These are phyloP conservation scores for Globisporangium okanoganense DNA, from an alignment of 352 stramenopile species.

Conservation along the genomic window DNA sequence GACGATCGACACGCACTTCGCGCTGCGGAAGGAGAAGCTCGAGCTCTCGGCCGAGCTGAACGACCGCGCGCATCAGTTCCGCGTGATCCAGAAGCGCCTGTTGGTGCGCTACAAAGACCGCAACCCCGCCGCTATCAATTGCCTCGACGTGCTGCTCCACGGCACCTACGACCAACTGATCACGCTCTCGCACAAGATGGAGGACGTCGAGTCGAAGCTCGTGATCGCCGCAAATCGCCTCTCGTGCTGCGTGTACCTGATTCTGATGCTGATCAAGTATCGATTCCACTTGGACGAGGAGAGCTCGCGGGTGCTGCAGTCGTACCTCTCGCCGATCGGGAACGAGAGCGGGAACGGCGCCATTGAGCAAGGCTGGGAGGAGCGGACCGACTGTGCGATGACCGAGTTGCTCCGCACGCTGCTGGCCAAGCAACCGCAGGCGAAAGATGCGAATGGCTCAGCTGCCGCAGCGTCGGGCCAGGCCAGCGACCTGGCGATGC, in stretches of 20 bases:
- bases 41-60: slow-evolving; percentile 72
- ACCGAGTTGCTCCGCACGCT: slow-evolving; percentile 82
- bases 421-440: slow-evolving; percentile 56
- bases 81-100: slow-evolving; percentile 88
- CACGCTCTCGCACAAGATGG: slow-evolving; percentile 64
- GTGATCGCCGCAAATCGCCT: slow-evolving; percentile 53
- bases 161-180: slow-evolving; percentile 86
- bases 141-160: slow-evolving; percentile 81
- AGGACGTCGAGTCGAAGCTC: slow-evolving; percentile 56
- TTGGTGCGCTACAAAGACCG: slow-evolving; percentile 89
- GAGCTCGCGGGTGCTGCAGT: slow-evolving; percentile 52
- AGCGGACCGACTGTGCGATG: slow-evolving; percentile 79
- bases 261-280: slow-evolving; percentile 79
- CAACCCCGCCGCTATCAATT: slow-evolving; percentile 75
- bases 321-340: slow-evolving; percentile 68
- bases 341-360: slow-evolving; percentile 39
- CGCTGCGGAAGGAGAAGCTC: slow-evolving; percentile 53
- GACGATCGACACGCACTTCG: slow-evolving; percentile 87
- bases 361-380: slow-evolving; percentile 84
- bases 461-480: slow-evolving; percentile 18
- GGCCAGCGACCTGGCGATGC: slow-evolving; percentile 55
- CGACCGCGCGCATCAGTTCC: slow-evolving; percentile 83
- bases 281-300: slow-evolving; percentile 75
- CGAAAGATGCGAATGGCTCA: slow-evolving; percentile 19
- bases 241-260: slow-evolving; percentile 66